These are phyloP conservation scores for Auriscalpium vulgare DNA, from an alignment of 768 basidiomycete species.

Conservation along the genomic window DNA sequence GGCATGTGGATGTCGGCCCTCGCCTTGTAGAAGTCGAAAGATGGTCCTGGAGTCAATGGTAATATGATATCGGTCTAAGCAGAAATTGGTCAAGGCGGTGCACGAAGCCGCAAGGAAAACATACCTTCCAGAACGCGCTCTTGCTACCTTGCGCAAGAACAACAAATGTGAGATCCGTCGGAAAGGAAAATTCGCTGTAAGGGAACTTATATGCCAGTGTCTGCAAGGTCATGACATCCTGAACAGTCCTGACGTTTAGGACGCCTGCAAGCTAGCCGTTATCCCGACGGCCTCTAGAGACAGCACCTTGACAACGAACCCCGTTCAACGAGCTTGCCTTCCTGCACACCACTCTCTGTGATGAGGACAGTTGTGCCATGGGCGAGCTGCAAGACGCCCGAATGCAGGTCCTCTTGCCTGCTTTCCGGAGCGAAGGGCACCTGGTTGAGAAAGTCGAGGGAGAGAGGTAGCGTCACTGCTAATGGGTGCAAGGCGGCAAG, in stretches of 20 bases:
- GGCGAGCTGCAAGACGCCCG: constrained; percentile 69
- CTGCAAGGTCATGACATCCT: constrained; percentile 57
- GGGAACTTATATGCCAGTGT: constrained; percentile 71
- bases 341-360: constrained; percentile 58
- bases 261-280: constrained; percentile 36
- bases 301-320: constrained; percentile 16
- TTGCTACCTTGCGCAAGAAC: constrained; percentile 55
- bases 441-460: constrained; percentile 54
- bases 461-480: constrained; percentile 47
- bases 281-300: background rate
- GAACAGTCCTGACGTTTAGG: constrained; percentile 52
- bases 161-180: constrained; percentile 65
- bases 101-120: background rate
- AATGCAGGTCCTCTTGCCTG: constrained; percentile 64
- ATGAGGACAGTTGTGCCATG: constrained; percentile 50
- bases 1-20: constrained; percentile 38
- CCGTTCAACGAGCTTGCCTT: constrained; percentile 56
- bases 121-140: constrained; percentile 68
- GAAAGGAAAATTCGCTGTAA: constrained; percentile 62
- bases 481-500: constrained; percentile 55
- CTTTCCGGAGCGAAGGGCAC: constrained; percentile 53
- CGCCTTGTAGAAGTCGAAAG: constrained; percentile 41
- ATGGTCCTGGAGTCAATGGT: constrained; percentile 29
- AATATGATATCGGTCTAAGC: constrained; percentile 50
- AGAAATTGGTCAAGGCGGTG: background rate